These are phyloP conservation scores for Claviceps arundinis DNA, from an alignment of 2,329 filamentous ascomycete species.

Conservation along the genomic window DNA sequence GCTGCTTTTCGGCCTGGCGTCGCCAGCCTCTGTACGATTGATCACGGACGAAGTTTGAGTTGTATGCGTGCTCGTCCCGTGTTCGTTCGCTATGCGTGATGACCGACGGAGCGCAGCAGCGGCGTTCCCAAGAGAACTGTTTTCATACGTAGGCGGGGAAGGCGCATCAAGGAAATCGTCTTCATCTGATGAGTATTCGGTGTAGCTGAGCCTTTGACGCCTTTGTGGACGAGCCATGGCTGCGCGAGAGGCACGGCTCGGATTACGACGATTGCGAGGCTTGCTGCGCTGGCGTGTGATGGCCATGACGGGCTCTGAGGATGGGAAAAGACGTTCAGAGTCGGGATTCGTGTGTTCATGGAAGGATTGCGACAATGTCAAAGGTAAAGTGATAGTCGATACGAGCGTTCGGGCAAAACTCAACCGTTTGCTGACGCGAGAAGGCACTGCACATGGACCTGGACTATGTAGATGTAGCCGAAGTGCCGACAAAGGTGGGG, in stretches of 20 bases:
- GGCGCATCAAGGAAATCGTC: slow-evolving; percentile 1
- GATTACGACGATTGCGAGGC: slow-evolving; percentile 12
- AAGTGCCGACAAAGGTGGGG: background rate
- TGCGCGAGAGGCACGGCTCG: slow-evolving; percentile 9
- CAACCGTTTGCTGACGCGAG: background rate
- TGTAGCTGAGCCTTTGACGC: slow-evolving; percentile 4
- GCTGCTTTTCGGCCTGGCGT: background rate
- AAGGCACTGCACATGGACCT: background rate
- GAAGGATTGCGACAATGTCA: too few relatives aligned
- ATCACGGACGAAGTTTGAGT: background rate
- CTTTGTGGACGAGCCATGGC: slow-evolving; percentile 4
- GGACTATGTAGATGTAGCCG: background rate
- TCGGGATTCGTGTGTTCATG: too few relatives aligned
- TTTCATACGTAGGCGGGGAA: background rate
- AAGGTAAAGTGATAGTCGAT: background rate
- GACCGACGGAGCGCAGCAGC: background rate
- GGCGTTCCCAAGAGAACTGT: background rate
- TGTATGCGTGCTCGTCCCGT: background rate
- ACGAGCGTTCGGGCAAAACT: background rate
- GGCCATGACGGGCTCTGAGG: slow-evolving; percentile 11
- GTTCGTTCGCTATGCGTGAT: background rate
- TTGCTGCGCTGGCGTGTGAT: slow-evolving; percentile 8
- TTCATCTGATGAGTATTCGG: slow-evolving; percentile 1
- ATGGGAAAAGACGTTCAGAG: background rate
- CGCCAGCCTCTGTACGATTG: too few relatives aligned